These are phyloP conservation scores for Medicago arabica DNA, from an alignment of 306 rosid species.

Conservation along the genomic window DNA sequence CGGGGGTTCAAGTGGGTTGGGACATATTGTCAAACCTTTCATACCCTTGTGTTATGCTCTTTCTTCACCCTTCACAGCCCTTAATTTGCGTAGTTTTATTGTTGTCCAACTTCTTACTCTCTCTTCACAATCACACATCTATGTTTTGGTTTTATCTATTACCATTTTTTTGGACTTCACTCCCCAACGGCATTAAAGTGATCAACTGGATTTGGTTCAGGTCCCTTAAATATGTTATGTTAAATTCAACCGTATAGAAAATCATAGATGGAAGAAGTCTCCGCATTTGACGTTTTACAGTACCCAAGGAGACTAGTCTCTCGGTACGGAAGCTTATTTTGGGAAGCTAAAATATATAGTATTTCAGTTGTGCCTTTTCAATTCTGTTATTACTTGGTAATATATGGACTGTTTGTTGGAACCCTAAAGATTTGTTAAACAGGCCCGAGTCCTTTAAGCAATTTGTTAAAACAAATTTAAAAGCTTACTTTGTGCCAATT, in stretches of 20 bases:
- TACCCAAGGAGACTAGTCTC: not conserved
- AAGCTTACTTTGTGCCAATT: not conserved
- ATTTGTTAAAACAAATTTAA: not conserved
- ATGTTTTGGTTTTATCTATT: not conserved
- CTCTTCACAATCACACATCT: not conserved
- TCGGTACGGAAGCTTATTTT: not conserved
- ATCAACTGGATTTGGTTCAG: not conserved
- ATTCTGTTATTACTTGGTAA: not conserved
- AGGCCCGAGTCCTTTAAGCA: conserved; percentile 15
- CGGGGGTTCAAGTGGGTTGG: not conserved
- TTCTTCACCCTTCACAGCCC: not conserved
- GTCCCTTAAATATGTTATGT: conserved; percentile 2
- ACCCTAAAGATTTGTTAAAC: not conserved
- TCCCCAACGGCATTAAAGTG: not conserved
- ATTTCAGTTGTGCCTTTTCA: conserved; percentile 10
- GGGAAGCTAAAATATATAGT: conserved; percentile 1
- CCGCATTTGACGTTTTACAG: not conserved
- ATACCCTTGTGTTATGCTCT: not conserved
- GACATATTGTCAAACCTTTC: not conserved
- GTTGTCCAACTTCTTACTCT: not conserved
- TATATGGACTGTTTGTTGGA: conserved; percentile 14
- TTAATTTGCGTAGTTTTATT: not conserved
- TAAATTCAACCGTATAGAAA: not conserved
- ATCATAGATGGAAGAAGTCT: not conserved
- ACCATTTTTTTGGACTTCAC: not conserved